phyloP scores from a whole-genome alignment of 805 yeast genomes.

The Komagataella kurtzmanii region DNA sequence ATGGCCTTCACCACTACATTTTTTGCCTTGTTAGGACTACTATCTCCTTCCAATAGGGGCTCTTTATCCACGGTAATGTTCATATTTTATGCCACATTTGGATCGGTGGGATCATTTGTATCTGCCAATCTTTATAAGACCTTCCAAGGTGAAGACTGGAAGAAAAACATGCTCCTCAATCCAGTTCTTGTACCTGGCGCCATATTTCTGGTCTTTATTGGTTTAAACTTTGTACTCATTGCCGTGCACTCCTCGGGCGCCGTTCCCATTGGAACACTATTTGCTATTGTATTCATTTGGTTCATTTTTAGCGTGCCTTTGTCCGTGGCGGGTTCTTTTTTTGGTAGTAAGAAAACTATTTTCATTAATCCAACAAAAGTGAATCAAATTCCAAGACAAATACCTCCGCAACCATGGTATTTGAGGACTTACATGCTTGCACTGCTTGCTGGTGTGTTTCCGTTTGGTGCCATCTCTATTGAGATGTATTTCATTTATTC shows the following conservation, averaged over 20 bases:
- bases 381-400: constrained; percentile 92
- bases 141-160: constrained; percentile 90
- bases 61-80: constrained; percentile 85
- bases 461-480: constrained; percentile 89
- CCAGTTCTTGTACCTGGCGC: constrained; percentile 80
- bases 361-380: constrained; percentile 60
- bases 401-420: constrained; percentile 84
- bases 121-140: constrained; percentile 78
- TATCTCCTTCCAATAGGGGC: constrained; percentile 93
- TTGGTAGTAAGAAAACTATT: constrained; percentile 48
- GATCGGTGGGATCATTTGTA: constrained; percentile 76
- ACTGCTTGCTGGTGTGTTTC: constrained; percentile 78
- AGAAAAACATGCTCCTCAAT: constrained; percentile 66
- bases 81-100: constrained; percentile 66
- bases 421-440: constrained; percentile 54
- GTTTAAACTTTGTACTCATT: constrained; percentile 73
- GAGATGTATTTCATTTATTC: constrained; percentile 88
- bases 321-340: constrained; percentile 68
- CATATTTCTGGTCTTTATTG: constrained; percentile 47
- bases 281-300: constrained; percentile 76
- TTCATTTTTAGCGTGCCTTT: constrained; percentile 74
- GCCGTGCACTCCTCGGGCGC: constrained; percentile 83
- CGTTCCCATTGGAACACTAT: constrained; percentile 82
- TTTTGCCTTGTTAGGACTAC: constrained; percentile 78
- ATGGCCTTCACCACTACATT: constrained; percentile 63